Evolutionary conservation across 163 green algal species (phyloP), one percentile per base, ranked within the genome.

Genomic region (Scenedesmus sp.): DNA sequence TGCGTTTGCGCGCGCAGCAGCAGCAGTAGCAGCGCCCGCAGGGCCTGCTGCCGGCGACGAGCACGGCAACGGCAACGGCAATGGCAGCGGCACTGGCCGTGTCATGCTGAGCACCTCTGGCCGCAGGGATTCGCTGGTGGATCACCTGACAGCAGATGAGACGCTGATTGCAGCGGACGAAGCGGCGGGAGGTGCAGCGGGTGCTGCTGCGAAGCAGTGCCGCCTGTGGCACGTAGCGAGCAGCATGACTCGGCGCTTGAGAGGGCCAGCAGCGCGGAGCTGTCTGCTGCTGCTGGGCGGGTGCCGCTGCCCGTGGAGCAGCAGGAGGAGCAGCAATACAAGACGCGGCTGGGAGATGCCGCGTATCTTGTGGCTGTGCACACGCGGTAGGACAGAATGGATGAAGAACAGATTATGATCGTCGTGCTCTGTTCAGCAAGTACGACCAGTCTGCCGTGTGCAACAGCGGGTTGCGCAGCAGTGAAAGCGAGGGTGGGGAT

Each of bases 91-190:
- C 78, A 56, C 65, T 22, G 65, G 65, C 30, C 30, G 78, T 33
- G 22, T 37, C 30, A 61, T 49, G 73, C 35, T 53, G 37, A 46
- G 73, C 33, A 49, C 73, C 12, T 33, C 73, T n/a, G 73, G 73
- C 12, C 37, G 37, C 13, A 30, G 73, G 3, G 85, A 90, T 4
- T 85, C 70, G 0, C 43, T 90, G 12, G 46, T 53, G 33, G 85
- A 90, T 53, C 85, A 90, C 43, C 49, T 90, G 12, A 49, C 85
- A 83, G 85, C 85, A 51, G 85, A 90, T 78, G 85, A 90, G 85
- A 76, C 53, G 0, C 46, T 90, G 72, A 90, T 90, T 35, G 78
- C 81, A 26, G 85, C 85, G 42, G 85, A 90, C 43, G 85, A 90
- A 22, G 37, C 85, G 73, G 85, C 85, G 37, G 43, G 3, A 35